Base-by-base conservation (phyloP, 2,329 filamentous ascomycete genomes). In the Teratosphaeria zuluensis region DNA sequence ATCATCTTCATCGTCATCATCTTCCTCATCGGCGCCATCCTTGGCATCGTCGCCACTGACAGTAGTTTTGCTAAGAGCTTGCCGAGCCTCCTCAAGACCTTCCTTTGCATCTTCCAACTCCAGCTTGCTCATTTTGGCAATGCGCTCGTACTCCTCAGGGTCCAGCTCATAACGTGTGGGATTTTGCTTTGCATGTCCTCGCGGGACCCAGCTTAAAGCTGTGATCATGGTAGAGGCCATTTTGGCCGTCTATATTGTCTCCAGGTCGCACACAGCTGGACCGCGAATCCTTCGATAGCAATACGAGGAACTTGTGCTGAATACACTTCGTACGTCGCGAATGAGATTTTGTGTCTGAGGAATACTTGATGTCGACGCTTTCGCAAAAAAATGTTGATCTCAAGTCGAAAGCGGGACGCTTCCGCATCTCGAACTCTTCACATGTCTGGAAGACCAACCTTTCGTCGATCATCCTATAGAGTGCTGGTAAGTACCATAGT, bases 91-190 rank as follows among this genome's bases (percentile, higher is more conserved):
- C 64, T 87, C 84, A 62, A 95, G 76, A 69, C 94, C 92, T 31
- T 92, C 89, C 69, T 92, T 87, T 30, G 94, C 94, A 75, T 97
- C 94, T 70, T 96, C 90, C 33, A 96, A 82, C 76, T 95, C 88
- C 53, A 80, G 71, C 63, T 79, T 78, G n/a, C 77, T 77, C 31
- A 80, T 73, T 68, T 79, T 75, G 35, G 76, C 74, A 61, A 80
- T 80, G 57, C 78, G 73, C 60, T 74, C 75, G 62, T 77, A 80
- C 63, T 80, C 78, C 63, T 78, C 77, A 59, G 80, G 78, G 69
- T 80, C 76, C 66, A 80, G 78, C 35, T 74, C 72, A 61, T 79
- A 80, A 66, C 77, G 77, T 8, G 73, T 74, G 0, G 78, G 78
- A 57, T 78, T 78, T 46, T 76, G 75, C 32, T 78, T 77, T 56